Conservation (phyloP, 768 basidiomycete species). For the Lentinula lateritia region DNA sequence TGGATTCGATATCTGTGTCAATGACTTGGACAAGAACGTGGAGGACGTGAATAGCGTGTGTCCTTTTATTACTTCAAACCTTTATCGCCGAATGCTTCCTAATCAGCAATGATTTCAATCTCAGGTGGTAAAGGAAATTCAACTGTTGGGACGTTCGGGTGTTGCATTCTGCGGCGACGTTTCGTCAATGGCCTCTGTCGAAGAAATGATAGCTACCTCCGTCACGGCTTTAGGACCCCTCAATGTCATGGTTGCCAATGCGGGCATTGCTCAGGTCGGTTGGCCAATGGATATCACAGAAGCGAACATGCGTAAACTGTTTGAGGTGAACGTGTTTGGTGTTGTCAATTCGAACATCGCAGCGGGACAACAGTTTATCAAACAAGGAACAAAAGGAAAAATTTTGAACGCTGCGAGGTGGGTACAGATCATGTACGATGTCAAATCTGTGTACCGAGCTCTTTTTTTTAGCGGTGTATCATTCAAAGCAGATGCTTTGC, state of each 20-base stretch:
- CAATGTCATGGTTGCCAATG: conserved; percentile 37
- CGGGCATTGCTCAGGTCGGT: conserved; percentile 23
- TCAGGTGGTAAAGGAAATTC: conserved; percentile 10
- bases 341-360: conserved; percentile 25
- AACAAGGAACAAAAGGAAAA: conserved; percentile 28
- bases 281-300: neutral
- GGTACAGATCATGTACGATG: neutral
- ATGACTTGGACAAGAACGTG: conserved; percentile 20
- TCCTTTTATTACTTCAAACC: neutral
- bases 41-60: conserved; percentile 10
- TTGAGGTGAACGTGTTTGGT: conserved; percentile 24
- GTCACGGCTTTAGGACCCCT: conserved; percentile 9
- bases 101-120: neutral
- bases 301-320: conserved; percentile 18
- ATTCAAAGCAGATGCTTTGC: neutral
- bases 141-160: neutral
- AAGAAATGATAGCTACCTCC: conserved; percentile 6
- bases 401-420: conserved; percentile 25
- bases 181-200: neutral
- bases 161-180: conserved; percentile 6
- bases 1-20: conserved; percentile 29
- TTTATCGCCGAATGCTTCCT: too few relatives aligned
- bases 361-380: conserved; percentile 30
- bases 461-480: conserved; percentile 1
- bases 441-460: neutral